Percentiles rank a stretch among this genome's conserved stretches.
Conservation (phyloP, 2,329 filamentous ascomycete species). For the Macrophomina tecta region DNA sequence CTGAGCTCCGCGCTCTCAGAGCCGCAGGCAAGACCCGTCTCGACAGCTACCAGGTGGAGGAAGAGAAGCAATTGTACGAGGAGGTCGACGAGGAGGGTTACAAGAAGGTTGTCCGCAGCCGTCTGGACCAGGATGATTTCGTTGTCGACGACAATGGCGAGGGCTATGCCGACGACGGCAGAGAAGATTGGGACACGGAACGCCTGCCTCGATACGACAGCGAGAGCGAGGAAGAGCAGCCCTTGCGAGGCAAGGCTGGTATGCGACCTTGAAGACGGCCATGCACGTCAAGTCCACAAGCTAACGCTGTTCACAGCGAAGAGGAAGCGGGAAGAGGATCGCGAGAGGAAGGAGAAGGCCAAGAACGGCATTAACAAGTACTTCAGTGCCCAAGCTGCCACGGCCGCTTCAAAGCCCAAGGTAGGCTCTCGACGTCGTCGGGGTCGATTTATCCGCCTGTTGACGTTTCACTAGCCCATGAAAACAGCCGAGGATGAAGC, state of each 20-base stretch:
- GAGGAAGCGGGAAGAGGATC: conserved; percentile 85
- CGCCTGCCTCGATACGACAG: conserved; percentile 67
- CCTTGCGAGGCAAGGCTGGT: conserved; percentile 65
- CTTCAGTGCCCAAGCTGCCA: conserved; percentile 77
- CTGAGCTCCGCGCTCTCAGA: conserved; percentile 82
- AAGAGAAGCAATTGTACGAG: conserved; percentile 87
- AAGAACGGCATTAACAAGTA: conserved; percentile 94
- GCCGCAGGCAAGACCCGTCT: conserved; percentile 90
- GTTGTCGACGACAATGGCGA: conserved; percentile 98
- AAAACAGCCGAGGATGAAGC: conserved; percentile 87
- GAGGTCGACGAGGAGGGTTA: conserved; percentile 94
- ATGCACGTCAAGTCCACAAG: not conserved
- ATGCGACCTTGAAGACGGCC: conserved; percentile 30
- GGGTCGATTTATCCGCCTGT: not conserved
- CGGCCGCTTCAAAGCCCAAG: conserved; percentile 77
- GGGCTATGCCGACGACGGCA: conserved; percentile 94
- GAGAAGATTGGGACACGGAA: conserved; percentile 71
- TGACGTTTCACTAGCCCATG: conserved; percentile 54
- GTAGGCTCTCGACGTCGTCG: conserved; percentile 51
- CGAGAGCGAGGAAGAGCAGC: conserved; percentile 75
- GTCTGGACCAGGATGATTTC: conserved; percentile 94
- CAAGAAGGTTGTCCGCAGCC: conserved; percentile 90
- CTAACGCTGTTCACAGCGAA: conserved; percentile 64
- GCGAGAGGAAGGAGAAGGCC: conserved; percentile 82
- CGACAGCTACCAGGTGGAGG: conserved; percentile 83